phyloP scores from a whole-genome alignment of 2,329 filamentous ascomycete species.

The Alternaria ethzedia region DNA sequence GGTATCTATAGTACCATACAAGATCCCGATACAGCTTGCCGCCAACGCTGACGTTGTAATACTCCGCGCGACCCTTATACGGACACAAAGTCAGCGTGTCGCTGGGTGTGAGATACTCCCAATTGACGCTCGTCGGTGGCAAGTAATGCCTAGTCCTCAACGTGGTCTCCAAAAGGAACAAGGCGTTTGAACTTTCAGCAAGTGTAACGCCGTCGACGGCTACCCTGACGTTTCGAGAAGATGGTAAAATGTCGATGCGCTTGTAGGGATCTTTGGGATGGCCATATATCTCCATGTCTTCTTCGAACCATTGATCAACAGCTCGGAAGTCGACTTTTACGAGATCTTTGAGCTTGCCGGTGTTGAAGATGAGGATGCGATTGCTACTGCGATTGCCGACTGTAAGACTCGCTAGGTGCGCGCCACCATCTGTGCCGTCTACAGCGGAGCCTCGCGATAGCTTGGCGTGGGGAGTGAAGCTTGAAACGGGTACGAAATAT shows the following conservation, averaged over 20 bases:
- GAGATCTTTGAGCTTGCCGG: conserved; percentile 27
- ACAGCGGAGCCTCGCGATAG: conserved; percentile 20
- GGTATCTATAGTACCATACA: conserved; percentile 68
- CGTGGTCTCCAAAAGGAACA: conserved; percentile 67
- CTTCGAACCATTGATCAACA: conserved; percentile 61
- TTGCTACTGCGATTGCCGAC: conserved; percentile 25
- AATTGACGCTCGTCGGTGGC: conserved; percentile 59
- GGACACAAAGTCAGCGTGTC: conserved; percentile 65
- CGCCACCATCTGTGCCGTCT: conserved; percentile 24
- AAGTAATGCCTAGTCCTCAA: conserved; percentile 67
- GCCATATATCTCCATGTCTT: conserved; percentile 64
- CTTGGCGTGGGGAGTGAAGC: conserved; percentile 25
- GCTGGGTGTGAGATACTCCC: conserved; percentile 57
- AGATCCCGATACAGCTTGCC: conserved; percentile 57
- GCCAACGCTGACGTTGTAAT: conserved; percentile 62
- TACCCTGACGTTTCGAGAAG: conserved; percentile 61
- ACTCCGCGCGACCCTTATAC: conserved; percentile 71
- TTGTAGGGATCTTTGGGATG: conserved; percentile 74
- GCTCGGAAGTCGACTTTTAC: conserved; percentile 41
- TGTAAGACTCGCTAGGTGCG: conserved; percentile 29
- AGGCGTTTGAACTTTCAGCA: conserved; percentile 49
- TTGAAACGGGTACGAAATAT: conserved; percentile 37
- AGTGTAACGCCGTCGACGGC: conserved; percentile 56
- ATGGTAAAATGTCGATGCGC: conserved; percentile 66
- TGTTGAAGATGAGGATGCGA: conserved; percentile 38